phyloP scores from a whole-genome alignment of 2,329 filamentous ascomycete genomes.

The Stagonosporopsis rhizophila region DNA sequence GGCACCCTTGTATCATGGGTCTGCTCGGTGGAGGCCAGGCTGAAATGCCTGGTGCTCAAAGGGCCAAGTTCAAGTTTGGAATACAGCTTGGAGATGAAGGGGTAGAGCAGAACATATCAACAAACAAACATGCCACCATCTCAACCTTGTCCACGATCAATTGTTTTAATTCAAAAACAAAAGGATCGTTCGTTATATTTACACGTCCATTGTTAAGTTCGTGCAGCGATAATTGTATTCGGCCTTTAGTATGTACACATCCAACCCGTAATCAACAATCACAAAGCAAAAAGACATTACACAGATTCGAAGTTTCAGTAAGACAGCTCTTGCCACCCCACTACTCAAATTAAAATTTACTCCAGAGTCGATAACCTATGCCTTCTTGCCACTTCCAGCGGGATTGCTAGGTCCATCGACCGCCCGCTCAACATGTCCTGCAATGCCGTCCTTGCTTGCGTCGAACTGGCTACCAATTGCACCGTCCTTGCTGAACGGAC shows the following conservation, averaged over 20 bases:
- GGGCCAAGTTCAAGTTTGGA: background rate
- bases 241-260: too few relatives aligned
- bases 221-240: too few relatives aligned
- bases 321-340: conserved; percentile 13
- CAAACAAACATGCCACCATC: too few relatives aligned
- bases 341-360: background rate
- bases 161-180: too few relatives aligned
- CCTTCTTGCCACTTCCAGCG: conserved; percentile 36
- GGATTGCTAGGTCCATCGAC: conserved; percentile 53
- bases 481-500: conserved; percentile 57
- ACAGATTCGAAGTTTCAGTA: background rate
- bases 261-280: too few relatives aligned
- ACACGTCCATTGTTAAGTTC: too few relatives aligned
- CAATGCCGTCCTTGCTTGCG: conserved; percentile 60
- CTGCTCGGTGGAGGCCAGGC: background rate
- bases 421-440: conserved; percentile 60
- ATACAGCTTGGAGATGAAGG: background rate
- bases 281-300: background rate
- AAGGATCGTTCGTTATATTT: too few relatives aligned
- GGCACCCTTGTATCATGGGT: too few relatives aligned
- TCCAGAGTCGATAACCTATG: conserved; percentile 1
- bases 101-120: background rate
- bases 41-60: background rate
- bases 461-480: conserved; percentile 63
- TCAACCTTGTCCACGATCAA: too few relatives aligned